Percentiles rank a stretch among this genome's conserved stretches.
phyloP scores from a whole-genome alignment of 257 asterid species.

The Fraxinus anomala region DNA sequence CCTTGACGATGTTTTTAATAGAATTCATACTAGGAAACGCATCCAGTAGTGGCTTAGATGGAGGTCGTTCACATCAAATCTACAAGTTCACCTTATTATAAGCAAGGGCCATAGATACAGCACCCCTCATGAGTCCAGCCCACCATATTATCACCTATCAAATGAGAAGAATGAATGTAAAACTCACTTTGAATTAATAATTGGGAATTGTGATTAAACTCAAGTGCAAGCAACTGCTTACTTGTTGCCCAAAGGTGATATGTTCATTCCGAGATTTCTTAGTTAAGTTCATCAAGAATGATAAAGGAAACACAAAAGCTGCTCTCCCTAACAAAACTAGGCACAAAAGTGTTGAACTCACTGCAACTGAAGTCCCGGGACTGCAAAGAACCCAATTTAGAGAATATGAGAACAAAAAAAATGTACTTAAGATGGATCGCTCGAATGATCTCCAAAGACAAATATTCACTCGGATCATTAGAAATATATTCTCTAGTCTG shows the following conservation, averaged over 20 bases:
- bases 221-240: constrained; percentile 18
- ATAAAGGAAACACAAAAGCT: constrained; percentile 47
- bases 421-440: neutral
- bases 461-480: neutral
- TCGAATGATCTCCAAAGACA: neutral
- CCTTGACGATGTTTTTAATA: neutral
- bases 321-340: constrained; percentile 42
- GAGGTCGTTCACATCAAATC: neutral
- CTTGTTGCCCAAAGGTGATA: constrained; percentile 40
- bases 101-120: constrained; percentile 52
- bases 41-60: neutral
- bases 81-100: constrained; percentile 40
- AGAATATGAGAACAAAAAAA: neutral
- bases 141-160: constrained; percentile 47
- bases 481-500: neutral
- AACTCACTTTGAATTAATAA: constrained; percentile 3
- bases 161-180: neutral
- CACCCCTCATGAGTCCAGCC: constrained; percentile 54
- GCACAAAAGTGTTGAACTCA: constrained; percentile 42
- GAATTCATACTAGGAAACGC: neutral
- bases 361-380: constrained; percentile 40
- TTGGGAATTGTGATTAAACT: neutral
- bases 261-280: constrained; percentile 36
- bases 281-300: constrained; percentile 39
- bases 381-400: constrained; percentile 24